A percentile compares a stretch with the other conserved stretches of the same genome.
Evolutionary conservation across 495 filamentous ascomycete genomes (phyloP).

Genomic region (Choiromyces venosus): DNA sequence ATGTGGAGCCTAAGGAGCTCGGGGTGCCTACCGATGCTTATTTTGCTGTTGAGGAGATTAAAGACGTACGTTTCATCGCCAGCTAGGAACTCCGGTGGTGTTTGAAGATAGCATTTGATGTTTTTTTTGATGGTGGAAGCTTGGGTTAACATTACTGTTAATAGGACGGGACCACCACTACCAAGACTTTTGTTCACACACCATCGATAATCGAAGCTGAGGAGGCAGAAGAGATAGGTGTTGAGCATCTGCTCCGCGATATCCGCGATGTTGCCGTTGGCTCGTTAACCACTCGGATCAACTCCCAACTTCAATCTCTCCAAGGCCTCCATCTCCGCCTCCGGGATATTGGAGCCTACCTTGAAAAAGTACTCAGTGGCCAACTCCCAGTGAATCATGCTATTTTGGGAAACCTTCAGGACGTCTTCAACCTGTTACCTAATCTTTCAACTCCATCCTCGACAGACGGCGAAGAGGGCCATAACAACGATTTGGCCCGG

Average conservation of each 20-base stretch:
- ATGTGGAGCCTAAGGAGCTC: slow-evolving; percentile 96
- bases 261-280: slow-evolving; percentile 97
- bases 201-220: slow-evolving; percentile 98
- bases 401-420: slow-evolving; percentile 94
- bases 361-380: slow-evolving; percentile 89
- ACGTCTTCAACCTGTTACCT: slow-evolving; percentile 97
- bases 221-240: slow-evolving; percentile 97
- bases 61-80: slow-evolving; percentile 66
- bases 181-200: slow-evolving; percentile 98
- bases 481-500: slow-evolving; percentile 76
- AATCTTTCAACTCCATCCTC: slow-evolving; percentile 79
- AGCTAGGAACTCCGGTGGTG: not conserved
- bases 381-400: slow-evolving; percentile 94
- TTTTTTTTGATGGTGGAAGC: slow-evolving; percentile 7
- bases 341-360: slow-evolving; percentile 89
- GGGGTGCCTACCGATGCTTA: slow-evolving; percentile 98
- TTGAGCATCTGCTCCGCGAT: slow-evolving; percentile 95
- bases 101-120: slow-evolving; percentile 11
- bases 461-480: slow-evolving; percentile 52
- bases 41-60: slow-evolving; percentile 99
- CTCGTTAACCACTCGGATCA: slow-evolving; percentile 95
- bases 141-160: slow-evolving; percentile 12
- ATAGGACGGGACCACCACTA: slow-evolving; percentile 94
- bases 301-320: slow-evolving; percentile 92
- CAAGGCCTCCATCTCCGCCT: slow-evolving; percentile 93